A percentile compares a stretch with the other conserved stretches of the same genome.
phyloP scores from a whole-genome alignment of 2,329 filamentous ascomycete species.

The Aspergillus glaucus region DNA sequence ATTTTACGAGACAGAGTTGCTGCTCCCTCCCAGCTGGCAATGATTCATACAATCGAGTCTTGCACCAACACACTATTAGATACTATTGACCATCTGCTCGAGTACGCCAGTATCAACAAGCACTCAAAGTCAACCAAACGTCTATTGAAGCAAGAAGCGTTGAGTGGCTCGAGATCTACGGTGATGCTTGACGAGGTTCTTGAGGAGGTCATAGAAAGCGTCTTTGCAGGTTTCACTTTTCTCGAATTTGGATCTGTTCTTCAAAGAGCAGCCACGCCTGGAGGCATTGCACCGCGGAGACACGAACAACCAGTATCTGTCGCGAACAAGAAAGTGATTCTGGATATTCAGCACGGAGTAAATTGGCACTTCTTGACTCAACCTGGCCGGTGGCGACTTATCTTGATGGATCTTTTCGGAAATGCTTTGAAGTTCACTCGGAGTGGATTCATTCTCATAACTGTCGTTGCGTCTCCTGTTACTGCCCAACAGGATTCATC shows the following conservation, averaged over 20 bases:
- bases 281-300: not conserved
- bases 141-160: not conserved
- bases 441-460: slow-evolving; percentile 6
- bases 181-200: slow-evolving; percentile 7
- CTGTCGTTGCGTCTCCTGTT: slow-evolving; percentile 1
- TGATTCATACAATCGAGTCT: slow-evolving; percentile 32
- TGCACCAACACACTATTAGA: slow-evolving; percentile 39
- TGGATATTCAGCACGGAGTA: slow-evolving; percentile 7
- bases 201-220: slow-evolving; percentile 13
- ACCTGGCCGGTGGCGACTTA: slow-evolving; percentile 8
- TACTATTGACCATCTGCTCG: slow-evolving; percentile 35
- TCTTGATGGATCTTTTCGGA: slow-evolving; percentile 11
- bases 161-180: slow-evolving; percentile 3
- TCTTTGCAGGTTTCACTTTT: slow-evolving; percentile 13
- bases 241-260: not conserved
- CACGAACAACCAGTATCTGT: slow-evolving; percentile 1
- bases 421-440: slow-evolving; percentile 14
- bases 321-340: slow-evolving; percentile 2
- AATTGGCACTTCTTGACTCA: slow-evolving; percentile 8
- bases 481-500: not conserved
- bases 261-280: not conserved
- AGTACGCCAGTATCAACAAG: slow-evolving; percentile 24
- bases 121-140: slow-evolving; percentile 1
- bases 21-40: slow-evolving; percentile 20
- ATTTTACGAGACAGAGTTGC: slow-evolving; percentile 24